Conservation (phyloP, 345 rosid genomes). For the Arabis alpina region DNA sequence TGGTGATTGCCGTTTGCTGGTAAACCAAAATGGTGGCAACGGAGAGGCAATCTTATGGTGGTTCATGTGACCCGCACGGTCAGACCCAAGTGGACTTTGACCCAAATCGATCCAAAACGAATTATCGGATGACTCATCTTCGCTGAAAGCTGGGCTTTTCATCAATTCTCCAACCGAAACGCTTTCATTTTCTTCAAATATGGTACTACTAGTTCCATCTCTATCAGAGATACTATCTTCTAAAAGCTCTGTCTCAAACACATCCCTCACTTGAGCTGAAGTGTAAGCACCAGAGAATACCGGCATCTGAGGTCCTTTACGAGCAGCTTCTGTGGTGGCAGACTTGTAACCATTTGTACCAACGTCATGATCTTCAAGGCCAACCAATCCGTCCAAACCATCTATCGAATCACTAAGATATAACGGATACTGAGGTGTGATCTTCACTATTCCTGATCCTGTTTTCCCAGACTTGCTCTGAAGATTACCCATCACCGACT, state of each 20-base stretch:
- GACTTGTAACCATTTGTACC: conserved; percentile 48
- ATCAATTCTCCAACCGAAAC: conserved; percentile 79
- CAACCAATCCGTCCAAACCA: conserved; percentile 57
- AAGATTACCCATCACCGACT: conserved; percentile 74
- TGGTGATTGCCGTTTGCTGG: conserved; percentile 60
- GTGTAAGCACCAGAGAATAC: conserved; percentile 84
- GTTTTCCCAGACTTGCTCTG: conserved; percentile 64
- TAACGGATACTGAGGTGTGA: conserved; percentile 64
- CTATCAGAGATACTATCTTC: conserved; percentile 75
- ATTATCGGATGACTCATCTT: conserved; percentile 88
- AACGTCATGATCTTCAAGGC: conserved; percentile 47
- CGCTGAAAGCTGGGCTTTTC: conserved; percentile 89
- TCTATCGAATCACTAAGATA: conserved; percentile 75
- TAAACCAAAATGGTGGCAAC: conserved; percentile 76
- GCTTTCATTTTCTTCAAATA: conserved; percentile 79
- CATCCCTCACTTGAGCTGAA: conserved; percentile 75
- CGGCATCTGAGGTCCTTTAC: conserved; percentile 59
- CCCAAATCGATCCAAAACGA: conserved; percentile 96
- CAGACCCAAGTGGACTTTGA: conserved; percentile 84
- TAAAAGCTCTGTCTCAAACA: conserved; percentile 72
- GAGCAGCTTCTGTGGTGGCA: conserved; percentile 36
- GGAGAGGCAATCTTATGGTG: conserved; percentile 69
- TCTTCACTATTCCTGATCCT: conserved; percentile 74
- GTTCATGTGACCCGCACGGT: conserved; percentile 55
- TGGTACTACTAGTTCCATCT: conserved; percentile 74